Evolutionary conservation across 768 basidiomycete genomes (phyloP).

Genomic region (Lyophyllum atratum): DNA sequence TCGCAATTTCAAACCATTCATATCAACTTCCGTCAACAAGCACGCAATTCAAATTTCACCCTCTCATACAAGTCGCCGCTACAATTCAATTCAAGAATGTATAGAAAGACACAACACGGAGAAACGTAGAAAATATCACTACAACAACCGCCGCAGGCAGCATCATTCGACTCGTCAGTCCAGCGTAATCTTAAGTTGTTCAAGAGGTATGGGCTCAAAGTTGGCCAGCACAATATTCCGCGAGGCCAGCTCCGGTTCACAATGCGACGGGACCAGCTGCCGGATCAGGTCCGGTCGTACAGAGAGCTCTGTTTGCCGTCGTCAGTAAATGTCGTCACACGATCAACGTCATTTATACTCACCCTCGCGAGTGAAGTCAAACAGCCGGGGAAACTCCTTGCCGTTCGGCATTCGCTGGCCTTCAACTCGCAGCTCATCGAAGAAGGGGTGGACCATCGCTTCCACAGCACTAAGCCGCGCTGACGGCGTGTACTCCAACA

Average conservation of each 20-base stretch:
- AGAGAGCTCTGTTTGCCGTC: conserved; percentile 73
- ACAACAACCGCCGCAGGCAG: conserved; percentile 11
- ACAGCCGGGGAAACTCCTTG: conserved; percentile 91
- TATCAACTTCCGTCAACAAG: conserved; percentile 17
- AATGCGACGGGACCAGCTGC: conserved; percentile 87
- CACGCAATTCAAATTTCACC: conserved; percentile 12
- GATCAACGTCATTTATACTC: conserved; percentile 31
- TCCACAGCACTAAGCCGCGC: conserved; percentile 88
- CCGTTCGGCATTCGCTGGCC: conserved; percentile 96
- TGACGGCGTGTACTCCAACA: conserved; percentile 97
- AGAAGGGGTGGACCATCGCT: conserved; percentile 95
- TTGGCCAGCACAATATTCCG: conserved; percentile 85
- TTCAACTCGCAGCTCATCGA: conserved; percentile 91
- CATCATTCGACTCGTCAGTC: conserved; percentile 55
- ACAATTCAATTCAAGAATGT: conserved; percentile 46
- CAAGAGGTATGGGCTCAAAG: conserved; percentile 97
- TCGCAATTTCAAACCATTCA: conserved; percentile 34
- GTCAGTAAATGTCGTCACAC: background rate
- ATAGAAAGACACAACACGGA: conserved; percentile 25
- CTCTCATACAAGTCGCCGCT: conserved; percentile 22
- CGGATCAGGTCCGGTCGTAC: conserved; percentile 93
- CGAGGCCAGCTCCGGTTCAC: conserved; percentile 85
- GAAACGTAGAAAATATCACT: conserved; percentile 22
- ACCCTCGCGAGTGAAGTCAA: conserved; percentile 95
- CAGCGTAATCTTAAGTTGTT: conserved; percentile 91